Conservation (phyloP, 2,329 filamentous ascomycete genomes). For the Incumbomyces lentus region DNA sequence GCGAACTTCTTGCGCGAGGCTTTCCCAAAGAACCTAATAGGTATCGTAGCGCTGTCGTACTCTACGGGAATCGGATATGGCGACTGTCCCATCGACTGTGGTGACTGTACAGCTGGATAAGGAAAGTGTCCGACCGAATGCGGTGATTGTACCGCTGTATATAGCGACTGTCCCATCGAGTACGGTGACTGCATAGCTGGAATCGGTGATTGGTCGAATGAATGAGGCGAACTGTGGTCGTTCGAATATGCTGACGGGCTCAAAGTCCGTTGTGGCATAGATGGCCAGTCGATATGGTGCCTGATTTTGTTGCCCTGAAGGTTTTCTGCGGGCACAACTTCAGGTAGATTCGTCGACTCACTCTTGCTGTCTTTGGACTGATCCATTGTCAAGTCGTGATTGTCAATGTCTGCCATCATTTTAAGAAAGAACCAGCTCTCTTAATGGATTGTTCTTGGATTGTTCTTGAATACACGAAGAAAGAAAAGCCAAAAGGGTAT, state of each 20-base stretch:
- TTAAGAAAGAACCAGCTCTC: background rate
- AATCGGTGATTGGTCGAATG: background rate
- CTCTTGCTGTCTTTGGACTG: background rate
- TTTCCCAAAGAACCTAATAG: background rate
- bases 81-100: background rate
- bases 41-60: background rate
- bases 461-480: no score
- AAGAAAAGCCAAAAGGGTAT: no score
- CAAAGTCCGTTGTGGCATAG: background rate
- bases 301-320: background rate
- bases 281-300: background rate
- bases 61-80: background rate
- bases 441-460: background rate
- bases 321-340: background rate
- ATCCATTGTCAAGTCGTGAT: background rate
- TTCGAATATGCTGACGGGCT: background rate
- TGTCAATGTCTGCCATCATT: background rate
- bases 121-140: background rate
- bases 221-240: background rate
- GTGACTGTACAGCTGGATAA: no score
- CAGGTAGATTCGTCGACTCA: background rate
- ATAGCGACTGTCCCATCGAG: background rate
- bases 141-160: background rate
- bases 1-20: background rate
- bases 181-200: no score